Evolutionary conservation across 305 asterid genomes (phyloP).

Genomic region (Fraxinus nigra): DNA sequence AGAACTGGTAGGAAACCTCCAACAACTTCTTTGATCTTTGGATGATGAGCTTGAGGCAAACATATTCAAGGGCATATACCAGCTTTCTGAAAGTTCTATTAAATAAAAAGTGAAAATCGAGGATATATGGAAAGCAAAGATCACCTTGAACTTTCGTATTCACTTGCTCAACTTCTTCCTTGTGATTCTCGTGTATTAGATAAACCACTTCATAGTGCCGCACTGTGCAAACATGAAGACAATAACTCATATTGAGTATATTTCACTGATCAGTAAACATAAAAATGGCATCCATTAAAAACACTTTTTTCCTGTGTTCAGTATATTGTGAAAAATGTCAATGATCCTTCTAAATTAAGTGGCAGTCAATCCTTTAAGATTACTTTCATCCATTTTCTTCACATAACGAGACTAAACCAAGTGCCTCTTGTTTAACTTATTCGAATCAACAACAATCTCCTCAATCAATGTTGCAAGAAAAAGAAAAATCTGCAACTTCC

Average conservation of each 20-base stretch:
- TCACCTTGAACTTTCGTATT: slow-evolving; percentile 77
- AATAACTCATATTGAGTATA: slow-evolving; percentile 14
- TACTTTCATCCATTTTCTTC: not conserved
- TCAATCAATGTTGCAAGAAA: not conserved
- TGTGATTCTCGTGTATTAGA: slow-evolving; percentile 77
- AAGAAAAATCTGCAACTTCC: not conserved
- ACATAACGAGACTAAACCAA: not conserved
- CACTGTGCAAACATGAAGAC: slow-evolving; percentile 43
- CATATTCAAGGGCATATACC: not conserved
- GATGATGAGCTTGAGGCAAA: not conserved
- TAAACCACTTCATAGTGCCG: slow-evolving; percentile 95
- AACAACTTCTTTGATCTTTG: not conserved
- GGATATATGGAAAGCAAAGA: slow-evolving; percentile 6
- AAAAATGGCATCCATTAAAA: not conserved
- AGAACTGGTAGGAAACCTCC: not conserved
- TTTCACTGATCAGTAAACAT: not conserved
- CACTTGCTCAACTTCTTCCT: slow-evolving; percentile 75
- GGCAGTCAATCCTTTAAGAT: not conserved
- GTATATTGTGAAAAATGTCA: not conserved
- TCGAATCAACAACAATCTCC: not conserved
- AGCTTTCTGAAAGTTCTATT: not conserved
- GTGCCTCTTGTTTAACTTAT: not conserved
- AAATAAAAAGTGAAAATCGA: not conserved
- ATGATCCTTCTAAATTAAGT: not conserved
- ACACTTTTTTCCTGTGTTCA: not conserved